Conservation (phyloP, 345 rosid species). For the Passiflora organensis region DNA sequence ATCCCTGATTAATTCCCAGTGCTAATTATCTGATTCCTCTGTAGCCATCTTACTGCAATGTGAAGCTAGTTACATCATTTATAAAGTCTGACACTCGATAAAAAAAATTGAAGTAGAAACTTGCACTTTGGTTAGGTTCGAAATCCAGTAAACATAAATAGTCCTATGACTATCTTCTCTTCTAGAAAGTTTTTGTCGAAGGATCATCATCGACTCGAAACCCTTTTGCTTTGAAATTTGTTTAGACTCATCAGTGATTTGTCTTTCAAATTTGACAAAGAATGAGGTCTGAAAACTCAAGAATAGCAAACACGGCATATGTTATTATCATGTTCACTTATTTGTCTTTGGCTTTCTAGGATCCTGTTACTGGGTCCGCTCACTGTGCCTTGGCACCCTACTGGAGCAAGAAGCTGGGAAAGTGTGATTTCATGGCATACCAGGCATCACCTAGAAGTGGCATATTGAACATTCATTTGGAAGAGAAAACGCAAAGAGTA, state of each 20-base stretch:
- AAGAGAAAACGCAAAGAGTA: conserved; percentile 49
- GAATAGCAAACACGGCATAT: too few relatives aligned
- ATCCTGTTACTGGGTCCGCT: conserved; percentile 77
- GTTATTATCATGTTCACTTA: too few relatives aligned
- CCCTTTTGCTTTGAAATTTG: too few relatives aligned
- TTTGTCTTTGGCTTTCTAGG: conserved; percentile 37
- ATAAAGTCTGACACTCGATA: neutral
- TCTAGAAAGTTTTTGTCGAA: too few relatives aligned
- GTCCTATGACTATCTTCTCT: too few relatives aligned
- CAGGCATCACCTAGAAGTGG: conserved; percentile 59
- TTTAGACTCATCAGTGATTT: too few relatives aligned
- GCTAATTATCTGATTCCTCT: too few relatives aligned
- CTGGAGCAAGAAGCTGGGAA: conserved; percentile 66
- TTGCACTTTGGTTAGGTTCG: neutral
- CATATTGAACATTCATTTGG: conserved; percentile 41
- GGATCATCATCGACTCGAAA: too few relatives aligned
- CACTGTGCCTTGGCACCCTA: conserved; percentile 68
- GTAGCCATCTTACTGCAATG: too few relatives aligned
- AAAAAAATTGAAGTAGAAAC: neutral
- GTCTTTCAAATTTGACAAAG: too few relatives aligned
- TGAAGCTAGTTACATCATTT: neutral
- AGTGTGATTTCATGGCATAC: conserved; percentile 52
- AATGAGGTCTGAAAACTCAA: too few relatives aligned
- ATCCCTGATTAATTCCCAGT: neutral
- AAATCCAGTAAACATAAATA: too few relatives aligned